Base-by-base conservation (phyloP, 495 filamentous ascomycete genomes). In the Podospora comata region DNA sequence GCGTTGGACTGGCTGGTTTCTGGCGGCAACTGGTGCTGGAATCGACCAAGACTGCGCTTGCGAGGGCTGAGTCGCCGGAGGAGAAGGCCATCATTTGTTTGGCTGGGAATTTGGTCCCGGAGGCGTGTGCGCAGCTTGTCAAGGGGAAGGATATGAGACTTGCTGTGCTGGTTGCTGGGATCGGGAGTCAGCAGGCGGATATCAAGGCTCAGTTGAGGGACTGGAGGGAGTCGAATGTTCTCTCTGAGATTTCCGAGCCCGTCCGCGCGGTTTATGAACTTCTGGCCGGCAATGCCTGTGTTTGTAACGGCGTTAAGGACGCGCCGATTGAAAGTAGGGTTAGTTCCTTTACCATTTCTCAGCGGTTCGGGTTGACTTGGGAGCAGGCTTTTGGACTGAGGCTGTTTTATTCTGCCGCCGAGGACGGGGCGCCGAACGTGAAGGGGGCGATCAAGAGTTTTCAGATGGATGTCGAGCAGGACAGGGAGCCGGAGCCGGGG, bases 241-340 rank as follows among this genome's bases (percentile, higher is more conserved):
- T 94, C 30, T 90, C 93, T 13, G 95, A 99, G 76, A 90, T 97
- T 77, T 89, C 82, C n/a, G 89, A 95, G 69, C 86, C 91, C 15
- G 86, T 96, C 48, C 89, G 96, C 30, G 90, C 93, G 4, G 79
- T 99, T 60, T 99, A 97, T 74, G 93, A 95, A 73, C 83, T 99
- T 9, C 82, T 97, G 9, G 89, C 92, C 39, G 95, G 96, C 63
- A 95, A 97, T 69, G 86, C 91, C 28, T 88, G 91, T 66, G 85
- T 88, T 54, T 92, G 91, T 66, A 87, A 93, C 55, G 94, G 95
- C 23, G 88, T 90, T 67, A 87, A 85, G 65, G 87, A 86, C 62
- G 86, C 84, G 7, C 82, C 86, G 1, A 71, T 87, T 2, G 95
- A 99, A 76, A 90, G 97, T 78, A 86, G 90, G 60, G 85, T 89